Base-by-base conservation (phyloP, 2,329 filamentous ascomycete species). In the Microcyclospora pomicola region DNA sequence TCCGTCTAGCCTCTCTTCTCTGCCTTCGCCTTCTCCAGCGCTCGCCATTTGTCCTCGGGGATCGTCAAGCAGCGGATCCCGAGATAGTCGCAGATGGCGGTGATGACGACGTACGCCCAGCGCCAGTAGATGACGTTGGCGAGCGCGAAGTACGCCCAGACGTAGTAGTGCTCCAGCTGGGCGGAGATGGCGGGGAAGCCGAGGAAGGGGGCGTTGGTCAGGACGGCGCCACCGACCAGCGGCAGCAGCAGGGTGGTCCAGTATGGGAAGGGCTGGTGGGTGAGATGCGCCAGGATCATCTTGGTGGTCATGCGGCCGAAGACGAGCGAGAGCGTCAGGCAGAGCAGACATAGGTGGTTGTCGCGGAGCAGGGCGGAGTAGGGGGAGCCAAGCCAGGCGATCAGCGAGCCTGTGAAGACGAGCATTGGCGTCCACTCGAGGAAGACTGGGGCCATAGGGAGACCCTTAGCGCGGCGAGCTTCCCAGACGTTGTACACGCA, bases 241-340 rank as follows among this genome's bases (percentile, higher is more conserved):
- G 91, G 91, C 27, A 74, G 76, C 29, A 96, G 71, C 73, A 96
- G 82, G 35, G 91, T 73, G 9, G 91, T 96, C 86, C 87, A 96
- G 71, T 83, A 92, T 1, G 91, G 91, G 63, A 96, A 98, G 3
- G 88, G 83, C 59, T 96, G 91, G 45, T 77, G 77, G 2, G 91
- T 91, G 36, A 98, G 69, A 61, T 98, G 91, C 2, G 91, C 88
- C 13, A 98, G 77, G 56, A 98, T 98, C 62, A 96, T 96, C 68
- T 96, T 98, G 30, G 91, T 98, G 0, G 91, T 96, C 80, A 98
- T 86, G 49, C 91, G 81, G 28, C 91, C 91, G 60, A 98, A 96
- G 42, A 95, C 91, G 52, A 96, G 87, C n/a, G 84, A 82, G 70
- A 96, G 82, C 42, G 84, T 93, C 42, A 93, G 64, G 66, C 87